Base-by-base conservation (phyloP, 257 asterid species). In the Penstemon davidsonii region DNA sequence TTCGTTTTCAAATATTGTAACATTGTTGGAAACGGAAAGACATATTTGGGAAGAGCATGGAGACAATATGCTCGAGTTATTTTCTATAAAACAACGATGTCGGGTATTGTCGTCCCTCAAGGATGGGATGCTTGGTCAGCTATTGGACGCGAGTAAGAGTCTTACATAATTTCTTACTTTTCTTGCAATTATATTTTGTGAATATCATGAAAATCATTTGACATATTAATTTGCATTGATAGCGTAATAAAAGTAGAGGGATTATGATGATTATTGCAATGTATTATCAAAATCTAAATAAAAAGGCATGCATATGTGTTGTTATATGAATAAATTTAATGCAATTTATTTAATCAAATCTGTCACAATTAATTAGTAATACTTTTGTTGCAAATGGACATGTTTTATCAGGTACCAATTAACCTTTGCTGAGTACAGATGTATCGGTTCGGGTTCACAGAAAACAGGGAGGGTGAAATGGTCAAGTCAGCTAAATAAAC, bases 11-110 rank as follows among this genome's bases (percentile, higher is more conserved):
- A 81, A 42, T 37, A 55, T 0, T 81, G 89, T 62, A 38, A 8
- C 1, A 76, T 84, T 6, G 4, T 7, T 6, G 89, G 89, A 33
- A n/a, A 52, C 25, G 89, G 89, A 6, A 49, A 60, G 53, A 49
- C 84, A 1, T 80, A 37, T 49, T 68, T 86, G 54, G 92, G 88
- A 52, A 78, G 92, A 63, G 84, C 97, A 3, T 91, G 97, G 97
- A 81, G 95, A 60, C 42, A 25, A 0, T 81, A 81, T 66, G 91
- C 97, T 0, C 74, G 96, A 51, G 97, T 91, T 49, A 1, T 91
- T 5, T 91, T 82, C 55, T 81, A 70, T 72, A 64, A 72, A 55
- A 64, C 91, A 0, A 8, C 64, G 0, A 80, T 91, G 87, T 58
- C 84, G 0, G 44, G 74, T 37, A 41, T 85, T 9, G 52, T 88